Percentiles rank a stretch among this genome's conserved stretches.
Conservation (phyloP, 2,329 filamentous ascomycete genomes). For the Ophiostoma triangulosporum region DNA sequence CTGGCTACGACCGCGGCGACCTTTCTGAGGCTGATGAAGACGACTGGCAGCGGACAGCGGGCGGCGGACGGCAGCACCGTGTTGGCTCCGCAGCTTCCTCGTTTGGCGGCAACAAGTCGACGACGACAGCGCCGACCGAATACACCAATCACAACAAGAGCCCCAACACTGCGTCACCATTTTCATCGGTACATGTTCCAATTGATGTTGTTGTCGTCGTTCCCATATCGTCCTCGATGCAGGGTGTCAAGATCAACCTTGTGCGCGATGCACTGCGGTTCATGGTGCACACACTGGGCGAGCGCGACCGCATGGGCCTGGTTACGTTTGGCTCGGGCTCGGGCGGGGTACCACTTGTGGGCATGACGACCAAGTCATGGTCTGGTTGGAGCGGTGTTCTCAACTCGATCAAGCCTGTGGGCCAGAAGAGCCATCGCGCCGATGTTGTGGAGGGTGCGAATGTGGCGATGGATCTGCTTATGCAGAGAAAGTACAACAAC, state of each 20-base stretch:
- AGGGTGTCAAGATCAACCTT: conserved; percentile 95
- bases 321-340: conserved; percentile 94
- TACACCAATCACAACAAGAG: conserved; percentile 61
- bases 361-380: conserved; percentile 95
- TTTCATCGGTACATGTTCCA: conserved; percentile 63
- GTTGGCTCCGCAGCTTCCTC: conserved; percentile 73
- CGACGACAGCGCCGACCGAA: conserved; percentile 79
- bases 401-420: conserved; percentile 78
- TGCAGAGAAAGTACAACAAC: conserved; percentile 94
- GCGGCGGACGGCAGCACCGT: conserved; percentile 16
- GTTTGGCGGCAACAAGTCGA: conserved; percentile 70
- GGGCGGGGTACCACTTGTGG: conserved; percentile 87
- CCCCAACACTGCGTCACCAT: conserved; percentile 20
- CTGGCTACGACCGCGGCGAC: conserved; percentile 67
- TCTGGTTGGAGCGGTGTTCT: conserved; percentile 79
- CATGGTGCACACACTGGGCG: conserved; percentile 77
- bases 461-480: conserved; percentile 93
- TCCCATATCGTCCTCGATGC: conserved; percentile 95
- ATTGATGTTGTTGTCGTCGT: conserved; percentile 94
- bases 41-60: conserved; percentile 49
- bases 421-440: conserved; percentile 89
- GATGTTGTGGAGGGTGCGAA: conserved; percentile 97
- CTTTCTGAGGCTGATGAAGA: conserved; percentile 80
- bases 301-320: conserved; percentile 89
- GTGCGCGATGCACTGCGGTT: conserved; percentile 86